Evolutionary conservation across 345 rosid genomes (phyloP), one percentile per base, ranked within the genome.

Genomic region (Bruguiera sexangula): DNA sequence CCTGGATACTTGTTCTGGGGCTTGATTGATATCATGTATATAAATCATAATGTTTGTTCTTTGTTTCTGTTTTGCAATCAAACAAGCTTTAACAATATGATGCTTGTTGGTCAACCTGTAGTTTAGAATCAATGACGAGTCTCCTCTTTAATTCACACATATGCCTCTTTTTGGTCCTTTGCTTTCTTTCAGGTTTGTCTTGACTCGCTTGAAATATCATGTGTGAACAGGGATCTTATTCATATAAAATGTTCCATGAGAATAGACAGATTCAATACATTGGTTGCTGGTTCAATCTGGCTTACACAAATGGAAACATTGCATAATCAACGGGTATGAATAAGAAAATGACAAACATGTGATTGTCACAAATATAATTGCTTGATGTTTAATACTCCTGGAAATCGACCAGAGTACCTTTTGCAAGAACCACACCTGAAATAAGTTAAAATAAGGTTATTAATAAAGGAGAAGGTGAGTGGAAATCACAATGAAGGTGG

Each of bases 101-200:
- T 22, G 15, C 31, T 56, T 24, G 60, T 27, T 56, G 5, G 18
- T 24, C 31, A 43, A 43, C 24, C 60, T 56, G 16, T 9, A 24
- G 3, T 56, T 0, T 24, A 56, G 18, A 16, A 24, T 29, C 31
- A 43, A 52, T 52, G 73, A 29, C 51, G 57, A 52, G 32, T 54
- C 73, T 59, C 63, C 75, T 59, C 15, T 62, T 56, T 66, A 58
- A 53, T 34, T 22, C 31, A 36, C 2, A 15, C 2, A 11, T 62
- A 21, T 5, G 21, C 36, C 11, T 24, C 27, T 37, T 21, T n/a
- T 56, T 56, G 26, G 26, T 56, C 29, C 19, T 24, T 56, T 27
- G 18, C 60, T 27, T 56, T 24, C 31, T 24, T 56, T 24, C 60
- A 56, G 29, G 24, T 22, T 22, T 55, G 59, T 26, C 46, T 10